These are phyloP conservation scores for Saccharomycopsis hybrid DNA, from an alignment of 1,139 yeast species.

Conservation along the genomic window DNA sequence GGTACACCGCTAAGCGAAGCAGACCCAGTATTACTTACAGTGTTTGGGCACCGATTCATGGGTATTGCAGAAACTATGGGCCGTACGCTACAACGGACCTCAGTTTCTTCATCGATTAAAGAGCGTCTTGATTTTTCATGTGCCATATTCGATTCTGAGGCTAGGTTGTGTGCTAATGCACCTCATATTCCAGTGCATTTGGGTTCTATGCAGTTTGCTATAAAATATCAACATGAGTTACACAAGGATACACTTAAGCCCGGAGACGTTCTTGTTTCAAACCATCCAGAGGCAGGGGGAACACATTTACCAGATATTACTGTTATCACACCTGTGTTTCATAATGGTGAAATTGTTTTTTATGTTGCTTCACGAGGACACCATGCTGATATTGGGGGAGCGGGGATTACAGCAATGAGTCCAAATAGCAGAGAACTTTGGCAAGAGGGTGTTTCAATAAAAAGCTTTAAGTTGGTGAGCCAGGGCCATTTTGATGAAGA, in stretches of 20 bases:
- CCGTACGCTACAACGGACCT: slow-evolving; percentile 66
- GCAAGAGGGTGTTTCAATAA: slow-evolving; percentile 43
- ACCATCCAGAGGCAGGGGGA: slow-evolving; percentile 77
- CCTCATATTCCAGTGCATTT: slow-evolving; percentile 84
- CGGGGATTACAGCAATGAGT: slow-evolving; percentile 22
- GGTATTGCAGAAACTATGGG: slow-evolving; percentile 89
- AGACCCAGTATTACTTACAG: slow-evolving; percentile 68
- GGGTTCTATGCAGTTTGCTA: slow-evolving; percentile 82
- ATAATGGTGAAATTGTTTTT: slow-evolving; percentile 32
- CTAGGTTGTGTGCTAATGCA: slow-evolving; percentile 76
- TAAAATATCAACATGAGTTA: slow-evolving; percentile 52
- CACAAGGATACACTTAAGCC: slow-evolving; percentile 55
- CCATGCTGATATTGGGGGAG: slow-evolving; percentile 47
- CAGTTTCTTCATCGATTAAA: slow-evolving; percentile 76
- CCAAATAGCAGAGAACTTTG: slow-evolving; percentile 41
- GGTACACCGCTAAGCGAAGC: neutral
- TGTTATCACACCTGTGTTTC: slow-evolving; percentile 52
- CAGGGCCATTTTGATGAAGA: slow-evolving; percentile 38
- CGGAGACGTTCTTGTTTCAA: slow-evolving; percentile 71
- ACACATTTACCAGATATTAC: slow-evolving; percentile 78
- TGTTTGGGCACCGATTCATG: slow-evolving; percentile 80
- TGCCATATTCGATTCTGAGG: slow-evolving; percentile 68
- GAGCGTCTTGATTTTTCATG: slow-evolving; percentile 80
- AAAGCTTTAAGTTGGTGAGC: slow-evolving; percentile 34
- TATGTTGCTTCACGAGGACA: slow-evolving; percentile 45